Base-by-base conservation (phyloP, 2,329 filamentous ascomycete species). In the Ophiostoma ulmi region DNA sequence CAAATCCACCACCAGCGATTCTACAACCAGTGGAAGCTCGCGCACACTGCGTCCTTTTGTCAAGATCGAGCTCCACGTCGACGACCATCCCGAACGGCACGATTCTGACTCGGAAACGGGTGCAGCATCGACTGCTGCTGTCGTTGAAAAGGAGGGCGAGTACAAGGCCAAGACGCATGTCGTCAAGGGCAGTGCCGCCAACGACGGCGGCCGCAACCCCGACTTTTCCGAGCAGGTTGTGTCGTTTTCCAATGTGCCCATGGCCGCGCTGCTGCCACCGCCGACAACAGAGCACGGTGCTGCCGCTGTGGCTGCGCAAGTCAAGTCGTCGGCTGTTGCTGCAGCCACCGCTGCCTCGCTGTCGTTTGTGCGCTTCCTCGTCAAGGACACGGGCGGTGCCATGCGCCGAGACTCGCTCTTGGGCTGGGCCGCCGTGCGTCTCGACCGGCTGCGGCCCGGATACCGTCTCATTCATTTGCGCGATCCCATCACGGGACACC, bases 391-490 rank as follows among this genome's bases (percentile, higher is more conserved):
- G 36, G 91, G 97, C 75, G 91, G 94, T 79, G 65, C 69, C 2
- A 87, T 94, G 74, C 88, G 90, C 4, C 85, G 86, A 73, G 93
- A 98, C 76, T 86, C 90, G 72, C 80, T 97, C 71, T 90, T 93
- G 13, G 93, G 91, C 2, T 98, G 95, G 95, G 89, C 91, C 1
- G 97, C 93, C 77, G 89, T 97, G 75, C 86, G 93, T 55, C 86
- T 98, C 31, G 93, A 97, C 80, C 86, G 93, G 8, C 79, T 97
- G 72, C 87, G 88, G 72, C 81, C 86, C 44, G 94, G 95, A 0
- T 91, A 91, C 75, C 85, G 93, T 13, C 88, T 97, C 74, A 83
- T 98, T 70, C 90, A 90, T 75, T 81, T 98, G 71, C 83, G 91
- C 73, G 89, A 97, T 77, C 67, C 71, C 1, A 82, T 84, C 36